Percentiles rank a stretch among this genome's conserved stretches.
These are phyloP conservation scores for Somion occarium DNA, from an alignment of 1,284 basidiomycete genomes.

Conservation along the genomic window DNA sequence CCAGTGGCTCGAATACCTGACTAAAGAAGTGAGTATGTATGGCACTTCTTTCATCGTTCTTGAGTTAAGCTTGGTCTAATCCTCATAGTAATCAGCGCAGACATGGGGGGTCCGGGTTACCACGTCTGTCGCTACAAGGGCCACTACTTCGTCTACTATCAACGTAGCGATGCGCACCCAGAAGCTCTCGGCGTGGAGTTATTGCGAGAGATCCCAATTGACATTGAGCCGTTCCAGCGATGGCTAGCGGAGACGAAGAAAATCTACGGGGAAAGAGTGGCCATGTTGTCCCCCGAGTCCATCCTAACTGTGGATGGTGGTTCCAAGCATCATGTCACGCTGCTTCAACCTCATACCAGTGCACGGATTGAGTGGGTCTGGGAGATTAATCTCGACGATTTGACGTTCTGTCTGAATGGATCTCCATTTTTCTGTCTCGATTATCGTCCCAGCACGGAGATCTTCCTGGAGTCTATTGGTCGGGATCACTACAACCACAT, in stretches of 20 bases:
- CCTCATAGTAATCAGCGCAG: too few relatives aligned
- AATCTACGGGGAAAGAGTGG: not conserved
- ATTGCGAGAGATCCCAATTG: not conserved
- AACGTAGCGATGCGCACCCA: not conserved
- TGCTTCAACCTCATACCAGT: not conserved
- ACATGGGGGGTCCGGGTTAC: not conserved
- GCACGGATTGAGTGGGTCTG: not conserved
- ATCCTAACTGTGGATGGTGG: not conserved
- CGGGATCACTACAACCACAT: too few relatives aligned
- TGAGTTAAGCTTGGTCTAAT: too few relatives aligned
- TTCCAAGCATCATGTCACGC: not conserved
- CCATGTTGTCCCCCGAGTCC: not conserved
- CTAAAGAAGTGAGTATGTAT: too few relatives aligned
- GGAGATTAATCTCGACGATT: not conserved
- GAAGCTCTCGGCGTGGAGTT: not conserved
- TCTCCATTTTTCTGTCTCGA: not conserved
- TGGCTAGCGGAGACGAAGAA: not conserved
- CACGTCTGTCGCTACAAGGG: not conserved
- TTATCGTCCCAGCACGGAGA: too few relatives aligned
- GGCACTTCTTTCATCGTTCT: too few relatives aligned
- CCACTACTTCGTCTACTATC: not conserved
- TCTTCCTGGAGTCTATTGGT: too few relatives aligned
- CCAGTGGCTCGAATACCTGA: too few relatives aligned
- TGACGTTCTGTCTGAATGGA: not conserved
- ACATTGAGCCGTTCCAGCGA: not conserved